Evolutionary conservation across 805 yeast species (phyloP).

Genomic region (Scheffersomyces spartinae): DNA sequence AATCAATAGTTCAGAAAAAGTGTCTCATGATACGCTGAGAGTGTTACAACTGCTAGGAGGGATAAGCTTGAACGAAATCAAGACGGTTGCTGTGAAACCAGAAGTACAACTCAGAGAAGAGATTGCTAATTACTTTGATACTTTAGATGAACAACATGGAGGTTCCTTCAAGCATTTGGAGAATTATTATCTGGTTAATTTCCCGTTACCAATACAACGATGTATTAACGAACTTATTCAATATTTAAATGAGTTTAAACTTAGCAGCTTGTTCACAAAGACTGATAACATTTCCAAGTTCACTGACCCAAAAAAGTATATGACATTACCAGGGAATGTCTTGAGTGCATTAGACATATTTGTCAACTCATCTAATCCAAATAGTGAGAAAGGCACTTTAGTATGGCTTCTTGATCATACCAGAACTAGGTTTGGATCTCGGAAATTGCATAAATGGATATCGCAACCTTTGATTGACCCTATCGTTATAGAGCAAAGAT

Average conservation of each 20-base stretch:
- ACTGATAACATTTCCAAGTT: constrained; percentile 44
- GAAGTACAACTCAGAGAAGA: constrained; percentile 4
- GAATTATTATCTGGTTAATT: constrained; percentile 15
- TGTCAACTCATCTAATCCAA: constrained; percentile 44
- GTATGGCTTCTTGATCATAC: constrained; percentile 78
- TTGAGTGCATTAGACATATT: constrained; percentile 67
- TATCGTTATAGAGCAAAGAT: constrained; percentile 45
- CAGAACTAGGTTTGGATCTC: constrained; percentile 60
- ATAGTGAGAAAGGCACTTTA: constrained; percentile 52
- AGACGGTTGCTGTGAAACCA: constrained; percentile 7
- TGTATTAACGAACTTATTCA: constrained; percentile 36
- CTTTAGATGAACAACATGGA: constrained; percentile 10
- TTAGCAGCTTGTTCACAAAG: constrained; percentile 42
- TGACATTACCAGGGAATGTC: constrained; percentile 54
- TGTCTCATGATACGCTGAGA: constrained; percentile 20
- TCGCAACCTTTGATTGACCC: constrained; percentile 53
- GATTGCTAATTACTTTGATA: constrained; percentile 15
- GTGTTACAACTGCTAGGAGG: no score
- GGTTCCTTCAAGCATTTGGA: constrained; percentile 8
- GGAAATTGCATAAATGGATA: constrained; percentile 64
- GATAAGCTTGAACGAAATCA: no score
- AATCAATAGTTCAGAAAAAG: constrained; percentile 17
- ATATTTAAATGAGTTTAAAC: constrained; percentile 53
- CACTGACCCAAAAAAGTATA: constrained; percentile 32
- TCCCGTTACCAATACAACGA: constrained; percentile 7